Evolutionary conservation across 441 rosid species (phyloP), one percentile per base, ranked within the genome.

Genomic region (Codiaeum variegatum): DNA sequence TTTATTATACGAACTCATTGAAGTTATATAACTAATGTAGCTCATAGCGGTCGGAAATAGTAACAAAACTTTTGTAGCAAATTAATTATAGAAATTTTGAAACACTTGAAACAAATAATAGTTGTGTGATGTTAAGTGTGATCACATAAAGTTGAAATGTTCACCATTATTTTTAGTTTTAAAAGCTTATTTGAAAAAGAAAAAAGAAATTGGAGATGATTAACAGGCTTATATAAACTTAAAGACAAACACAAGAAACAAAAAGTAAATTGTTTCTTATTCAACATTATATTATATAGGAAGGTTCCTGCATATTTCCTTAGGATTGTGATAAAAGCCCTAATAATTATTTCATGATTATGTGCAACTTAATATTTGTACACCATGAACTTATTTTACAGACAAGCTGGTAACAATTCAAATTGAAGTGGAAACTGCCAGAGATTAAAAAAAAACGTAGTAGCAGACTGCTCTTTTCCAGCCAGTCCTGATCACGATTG

Each of bases 251-350:
- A 58, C 10, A 62, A 78, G 74, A 69, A 60, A 72, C 86, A 81
- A 83, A 78, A 0, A 19, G 29, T 47, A 62, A 5, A 26, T 1
- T 29, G 79, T 73, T 76, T 75, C 46, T 55, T n/a, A 62, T 40
- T 51, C 71, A 58, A 71, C 70, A 65, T 21, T 51, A 46, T 34
- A 61, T 77, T 58, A 42, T 4, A 61, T 21, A 80, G 82, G 86
- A 83, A 83, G 76, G 77, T 83, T 78, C 86, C 82, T 69, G 0
- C 85, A 75, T 47, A 81, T 83, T 85, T 78, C 85, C 75, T 77
- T 32, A 52, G 15, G 64, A 70, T 1, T 71, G 49, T 58, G 66
- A 61, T 32, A 29, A 6, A 71, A 67, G 68, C 60, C 64, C 69
- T 52, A 36, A 32, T 68, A 49, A 5, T 11, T 28, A 21, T 6